Evolutionary conservation across 2,329 filamentous ascomycete species (phyloP), one percentile per base, ranked within the genome.

Genomic region (Colletotrichum sp.): DNA sequence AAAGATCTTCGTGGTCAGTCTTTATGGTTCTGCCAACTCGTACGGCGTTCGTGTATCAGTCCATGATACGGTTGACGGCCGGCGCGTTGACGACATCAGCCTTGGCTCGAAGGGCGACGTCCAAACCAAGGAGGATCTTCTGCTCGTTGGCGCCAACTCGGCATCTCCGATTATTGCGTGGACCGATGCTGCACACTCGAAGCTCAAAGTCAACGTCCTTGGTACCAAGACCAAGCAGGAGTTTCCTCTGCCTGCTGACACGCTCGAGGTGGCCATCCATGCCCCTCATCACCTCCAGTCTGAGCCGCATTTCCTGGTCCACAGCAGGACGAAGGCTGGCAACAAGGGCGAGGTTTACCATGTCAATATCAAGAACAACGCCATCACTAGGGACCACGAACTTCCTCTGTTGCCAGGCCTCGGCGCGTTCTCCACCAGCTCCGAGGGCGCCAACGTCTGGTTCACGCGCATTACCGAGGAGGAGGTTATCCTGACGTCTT

Each of bases 311-410:
- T 98, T 98, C 86, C 87, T 98, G 36, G 94, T 98, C 7, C 95
- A 98, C 79, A 95, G 92, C 80, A 90, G 93, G 80, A 95, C 95
- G 1, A 88, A 88, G 44, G 87, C 87, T 4, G 92, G 92, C 22
- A 95, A 96, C 82, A 95, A 94, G 88, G 96, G 94, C 5, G 94
- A 98, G 77, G 93, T 99, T 34, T 98, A 94, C 82, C 95, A 98
- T 80, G 90, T 98, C 75, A 91, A 98, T 79, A 84, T 95, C 68
- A 93, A 93, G 85, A 93, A 89, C 75, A 91, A 89, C 70, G 90
- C 89, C 22, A 90, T 96, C 32, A 90, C 89, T n/a, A 95, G 95
- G 83, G 94, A 94, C 1, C 98, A 98, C 83, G 92, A 93, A 32
- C 88, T 99, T 15, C 95, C 96, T 1, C 91, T 92, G 69, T 84